phyloP scores from a whole-genome alignment of 805 yeast genomes.

The Kodamaea kakaduensis region DNA sequence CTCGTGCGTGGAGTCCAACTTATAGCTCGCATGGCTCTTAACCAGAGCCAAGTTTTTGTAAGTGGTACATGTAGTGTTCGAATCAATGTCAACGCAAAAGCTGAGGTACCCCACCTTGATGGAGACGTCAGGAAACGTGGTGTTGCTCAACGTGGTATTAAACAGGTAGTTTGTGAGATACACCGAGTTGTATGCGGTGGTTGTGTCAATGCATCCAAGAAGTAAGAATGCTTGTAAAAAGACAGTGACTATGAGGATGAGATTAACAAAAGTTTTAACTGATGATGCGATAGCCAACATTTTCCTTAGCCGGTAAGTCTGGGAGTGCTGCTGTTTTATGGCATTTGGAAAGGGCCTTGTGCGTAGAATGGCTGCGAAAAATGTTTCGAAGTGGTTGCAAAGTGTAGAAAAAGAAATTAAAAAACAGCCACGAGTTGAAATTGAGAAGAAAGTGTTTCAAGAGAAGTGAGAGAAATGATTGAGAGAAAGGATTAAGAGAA shows the following conservation, averaged over 20 bases:
- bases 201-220: conserved; percentile 48
- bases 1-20: background rate
- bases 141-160: conserved; percentile 25
- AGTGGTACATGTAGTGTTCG: conserved; percentile 34
- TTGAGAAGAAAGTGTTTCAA: too few species aligned
- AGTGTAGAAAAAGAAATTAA: background rate
- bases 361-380: too few species aligned
- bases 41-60: conserved; percentile 23
- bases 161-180: conserved; percentile 48
- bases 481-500: too few species aligned
- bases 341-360: too few species aligned
- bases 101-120: conserved; percentile 56
- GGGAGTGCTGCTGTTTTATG: too few species aligned
- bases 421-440: background rate
- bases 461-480: too few species aligned
- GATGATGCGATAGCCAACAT: too few species aligned
- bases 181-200: conserved; percentile 43
- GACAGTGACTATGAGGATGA: conserved; percentile 44
- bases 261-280: conserved; percentile 37
- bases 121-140: conserved; percentile 27
- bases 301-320: too few species aligned
- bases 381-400: conserved; percentile 1
- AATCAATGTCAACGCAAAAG: conserved; percentile 44
- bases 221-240: conserved; percentile 53
- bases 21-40: conserved; percentile 26